Percentiles rank a stretch among this genome's conserved stretches.
phyloP scores from a whole-genome alignment of 306 rosid species.

The Malus asiatica region DNA sequence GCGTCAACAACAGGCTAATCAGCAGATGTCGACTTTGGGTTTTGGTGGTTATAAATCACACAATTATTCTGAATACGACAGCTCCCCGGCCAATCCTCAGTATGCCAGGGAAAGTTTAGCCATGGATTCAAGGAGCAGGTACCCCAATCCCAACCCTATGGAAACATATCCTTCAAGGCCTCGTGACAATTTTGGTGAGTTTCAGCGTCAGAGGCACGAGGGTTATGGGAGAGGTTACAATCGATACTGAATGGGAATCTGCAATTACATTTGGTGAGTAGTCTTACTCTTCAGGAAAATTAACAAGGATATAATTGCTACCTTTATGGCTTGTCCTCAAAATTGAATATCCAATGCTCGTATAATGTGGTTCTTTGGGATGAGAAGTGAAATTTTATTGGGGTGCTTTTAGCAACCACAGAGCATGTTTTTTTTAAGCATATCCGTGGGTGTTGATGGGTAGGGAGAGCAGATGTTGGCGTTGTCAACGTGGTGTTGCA shows the following conservation, averaged over 20 bases:
- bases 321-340: slow-evolving; percentile 16
- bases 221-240: slow-evolving; percentile 67
- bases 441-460: slow-evolving; percentile 22
- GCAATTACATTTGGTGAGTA: slow-evolving; percentile 66
- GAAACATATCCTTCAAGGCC: slow-evolving; percentile 69
- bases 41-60: slow-evolving; percentile 67
- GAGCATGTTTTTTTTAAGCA: slow-evolving; percentile 9
- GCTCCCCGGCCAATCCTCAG: slow-evolving; percentile 49
- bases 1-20: slow-evolving; percentile 67
- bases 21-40: slow-evolving; percentile 52
- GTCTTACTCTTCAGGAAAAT: slow-evolving; percentile 34
- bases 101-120: slow-evolving; percentile 51
- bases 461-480: slow-evolving; percentile 8
- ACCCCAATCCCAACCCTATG: slow-evolving; percentile 32
- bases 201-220: slow-evolving; percentile 65
- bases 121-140: slow-evolving; percentile 69
- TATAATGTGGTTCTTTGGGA: slow-evolving; percentile 16
- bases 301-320: slow-evolving; percentile 8
- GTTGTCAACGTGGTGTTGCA: slow-evolving; percentile 19
- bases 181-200: slow-evolving; percentile 67
- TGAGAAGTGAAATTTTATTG: slow-evolving; percentile 8
- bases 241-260: slow-evolving; percentile 53
- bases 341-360: slow-evolving; percentile 13
- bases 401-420: slow-evolving; percentile 5
- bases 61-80: slow-evolving; percentile 59